Evolutionary conservation across 202 grass and related monocot genomes (phyloP).

Genomic region (Hordeum pubiflorum): DNA sequence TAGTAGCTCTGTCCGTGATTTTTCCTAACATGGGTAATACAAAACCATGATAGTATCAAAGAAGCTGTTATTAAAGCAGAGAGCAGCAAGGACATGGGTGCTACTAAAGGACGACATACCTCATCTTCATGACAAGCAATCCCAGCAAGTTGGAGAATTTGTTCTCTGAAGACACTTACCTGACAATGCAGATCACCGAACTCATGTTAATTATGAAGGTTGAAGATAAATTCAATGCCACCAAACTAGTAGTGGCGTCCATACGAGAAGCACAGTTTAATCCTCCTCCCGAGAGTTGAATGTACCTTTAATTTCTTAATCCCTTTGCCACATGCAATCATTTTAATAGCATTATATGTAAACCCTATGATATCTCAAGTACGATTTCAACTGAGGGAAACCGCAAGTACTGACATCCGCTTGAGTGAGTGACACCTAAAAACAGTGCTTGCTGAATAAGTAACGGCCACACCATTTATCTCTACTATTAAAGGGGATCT

Average conservation of each 20-base stretch:
- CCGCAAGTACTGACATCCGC: background rate
- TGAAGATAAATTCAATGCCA: background rate
- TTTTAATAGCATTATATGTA: conserved; percentile 3
- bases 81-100: background rate
- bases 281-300: background rate
- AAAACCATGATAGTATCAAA: conserved; percentile 20
- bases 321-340: background rate
- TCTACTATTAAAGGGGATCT: too few species aligned
- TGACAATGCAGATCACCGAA: background rate
- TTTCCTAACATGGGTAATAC: conserved; percentile 20
- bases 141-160: conserved; percentile 28
- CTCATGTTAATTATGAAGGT: conserved; percentile 8
- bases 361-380: background rate
- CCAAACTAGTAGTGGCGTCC: background rate
- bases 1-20: conserved; percentile 17
- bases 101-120: conserved; percentile 2
- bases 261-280: background rate
- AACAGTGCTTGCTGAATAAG: background rate
- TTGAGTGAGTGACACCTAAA: background rate
- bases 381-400: background rate
- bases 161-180: conserved; percentile 35
- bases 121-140: conserved; percentile 25
- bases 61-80: background rate
- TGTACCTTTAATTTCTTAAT: background rate
- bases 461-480: background rate